phyloP scores from a whole-genome alignment of 2,329 filamentous ascomycete genomes.

The Phyllosticta capitalensis region DNA sequence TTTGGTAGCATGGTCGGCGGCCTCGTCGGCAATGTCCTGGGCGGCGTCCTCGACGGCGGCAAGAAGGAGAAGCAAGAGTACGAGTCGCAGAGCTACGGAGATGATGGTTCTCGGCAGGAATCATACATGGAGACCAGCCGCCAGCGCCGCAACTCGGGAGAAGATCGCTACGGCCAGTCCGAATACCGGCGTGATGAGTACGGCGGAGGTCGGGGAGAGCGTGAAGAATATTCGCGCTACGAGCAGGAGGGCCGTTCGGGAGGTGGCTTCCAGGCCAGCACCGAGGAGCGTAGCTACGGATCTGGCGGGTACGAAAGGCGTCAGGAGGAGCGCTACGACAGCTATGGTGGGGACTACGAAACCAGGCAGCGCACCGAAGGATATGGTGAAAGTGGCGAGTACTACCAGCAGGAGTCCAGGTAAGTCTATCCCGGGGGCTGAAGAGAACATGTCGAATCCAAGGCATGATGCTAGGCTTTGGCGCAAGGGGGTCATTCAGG shows the following conservation, averaged over 20 bases:
- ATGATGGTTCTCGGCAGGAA: conserved; percentile 53
- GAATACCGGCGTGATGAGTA: conserved; percentile 51
- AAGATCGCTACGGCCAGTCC: conserved; percentile 50
- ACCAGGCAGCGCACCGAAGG: conserved; percentile 28
- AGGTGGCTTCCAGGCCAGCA: conserved; percentile 51
- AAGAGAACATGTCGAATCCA: too few relatives aligned
- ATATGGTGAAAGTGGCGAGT: conserved; percentile 27
- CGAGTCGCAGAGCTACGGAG: conserved; percentile 43
- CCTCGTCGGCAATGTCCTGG: conserved; percentile 52
- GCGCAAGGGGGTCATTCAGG: too few relatives aligned
- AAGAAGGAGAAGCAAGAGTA: conserved; percentile 45
- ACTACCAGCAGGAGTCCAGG: conserved; percentile 34
- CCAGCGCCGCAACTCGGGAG: conserved; percentile 28
- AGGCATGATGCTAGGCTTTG: too few relatives aligned
- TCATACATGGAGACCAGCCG: conserved; percentile 53
- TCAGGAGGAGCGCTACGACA: conserved; percentile 45
- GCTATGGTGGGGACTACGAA: conserved; percentile 30
- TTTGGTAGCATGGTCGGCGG: conserved; percentile 63
- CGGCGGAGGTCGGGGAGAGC: conserved; percentile 43
- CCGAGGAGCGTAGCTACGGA: conserved; percentile 41
- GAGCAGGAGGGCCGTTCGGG: conserved; percentile 42
- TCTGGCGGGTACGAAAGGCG: conserved; percentile 48
- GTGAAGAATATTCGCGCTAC: conserved; percentile 52
- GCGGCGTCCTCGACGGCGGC: conserved; percentile 45
- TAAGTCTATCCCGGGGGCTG: conserved; percentile 13